Evolutionary conservation across 2,329 filamentous ascomycete genomes (phyloP).

Genomic region (Xylariaceae sp.): DNA sequence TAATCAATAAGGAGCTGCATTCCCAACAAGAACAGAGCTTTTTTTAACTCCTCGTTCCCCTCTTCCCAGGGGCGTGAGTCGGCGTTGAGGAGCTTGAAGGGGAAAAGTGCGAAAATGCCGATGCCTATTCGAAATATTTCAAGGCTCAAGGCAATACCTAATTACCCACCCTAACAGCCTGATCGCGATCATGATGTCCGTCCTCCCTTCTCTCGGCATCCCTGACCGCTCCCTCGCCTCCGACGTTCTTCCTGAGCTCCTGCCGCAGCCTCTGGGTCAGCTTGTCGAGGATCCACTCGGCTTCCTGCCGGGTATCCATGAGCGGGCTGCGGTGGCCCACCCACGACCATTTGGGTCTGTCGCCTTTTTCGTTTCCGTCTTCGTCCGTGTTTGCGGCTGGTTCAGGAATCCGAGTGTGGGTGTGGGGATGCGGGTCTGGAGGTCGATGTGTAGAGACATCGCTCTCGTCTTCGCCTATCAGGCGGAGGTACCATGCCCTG

Average conservation of each 20-base stretch:
- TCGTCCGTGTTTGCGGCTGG: neutral
- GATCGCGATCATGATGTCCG: slow-evolving; percentile 35
- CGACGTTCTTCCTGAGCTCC: slow-evolving; percentile 35
- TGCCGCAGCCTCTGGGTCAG: slow-evolving; percentile 52
- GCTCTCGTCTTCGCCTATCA: slow-evolving; percentile 64
- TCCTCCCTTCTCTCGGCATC: slow-evolving; percentile 21
- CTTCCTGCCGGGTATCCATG: slow-evolving; percentile 62
- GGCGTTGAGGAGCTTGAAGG: too few relatives aligned
- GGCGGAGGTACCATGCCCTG: slow-evolving; percentile 74
- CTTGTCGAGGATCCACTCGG: slow-evolving; percentile 67
- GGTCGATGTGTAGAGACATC: slow-evolving; percentile 43
- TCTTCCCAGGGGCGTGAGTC: too few relatives aligned
- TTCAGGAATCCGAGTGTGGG: neutral
- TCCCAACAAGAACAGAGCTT: too few relatives aligned
- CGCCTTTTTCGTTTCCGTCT: too few relatives aligned
- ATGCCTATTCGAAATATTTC: too few relatives aligned
- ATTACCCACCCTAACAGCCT: neutral
- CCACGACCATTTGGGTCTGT: slow-evolving; percentile 67
- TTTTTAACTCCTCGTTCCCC: too few relatives aligned
- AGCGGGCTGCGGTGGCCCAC: slow-evolving; percentile 63
- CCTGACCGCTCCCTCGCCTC: slow-evolving; percentile 13
- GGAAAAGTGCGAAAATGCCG: too few relatives aligned
- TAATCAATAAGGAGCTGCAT: too few relatives aligned
- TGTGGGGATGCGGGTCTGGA: slow-evolving; percentile 6
- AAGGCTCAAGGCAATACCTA: too few relatives aligned